A percentile compares a stretch with the other conserved stretches of the same genome.
phyloP scores from a whole-genome alignment of 192 early-diverging fungal species.

The Mortierella antarctica region DNA sequence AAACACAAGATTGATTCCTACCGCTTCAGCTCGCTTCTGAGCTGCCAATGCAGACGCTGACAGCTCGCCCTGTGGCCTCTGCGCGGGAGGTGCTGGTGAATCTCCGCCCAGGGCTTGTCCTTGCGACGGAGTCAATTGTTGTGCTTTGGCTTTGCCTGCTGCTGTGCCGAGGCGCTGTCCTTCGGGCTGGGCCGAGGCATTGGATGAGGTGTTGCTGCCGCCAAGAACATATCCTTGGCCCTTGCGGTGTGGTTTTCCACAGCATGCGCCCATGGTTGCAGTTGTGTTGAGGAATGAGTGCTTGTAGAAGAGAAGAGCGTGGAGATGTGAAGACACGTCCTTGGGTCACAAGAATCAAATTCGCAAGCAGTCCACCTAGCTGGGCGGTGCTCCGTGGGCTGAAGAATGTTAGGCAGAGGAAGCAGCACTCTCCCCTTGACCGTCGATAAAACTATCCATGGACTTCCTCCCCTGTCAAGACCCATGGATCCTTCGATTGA shows the following conservation, averaged over 20 bases:
- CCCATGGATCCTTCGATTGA: no score
- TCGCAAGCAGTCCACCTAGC: no score
- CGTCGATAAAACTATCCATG: no score
- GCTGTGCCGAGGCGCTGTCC: constrained; percentile 11
- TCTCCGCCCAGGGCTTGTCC: constrained; percentile 2
- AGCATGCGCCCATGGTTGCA: constrained; percentile 40
- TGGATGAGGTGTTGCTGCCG: constrained; percentile 28
- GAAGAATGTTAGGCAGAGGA: no score
- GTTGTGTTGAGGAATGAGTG: constrained; percentile 4
- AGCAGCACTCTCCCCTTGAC: no score
- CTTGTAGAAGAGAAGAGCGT: not conserved
- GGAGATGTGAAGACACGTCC: not conserved
- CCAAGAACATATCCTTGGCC: constrained; percentile 43
- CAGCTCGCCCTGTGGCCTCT: constrained; percentile 17
- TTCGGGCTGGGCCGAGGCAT: constrained; percentile 9
- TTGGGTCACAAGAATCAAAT: no score
- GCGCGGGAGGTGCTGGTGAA: not conserved
- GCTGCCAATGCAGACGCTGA: constrained; percentile 48
- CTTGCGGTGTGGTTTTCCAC: constrained; percentile 46
- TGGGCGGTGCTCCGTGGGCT: no score
- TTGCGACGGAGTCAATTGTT: not conserved
- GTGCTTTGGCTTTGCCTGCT: not conserved
- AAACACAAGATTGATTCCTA: not conserved
- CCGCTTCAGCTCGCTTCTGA: constrained; percentile 43
- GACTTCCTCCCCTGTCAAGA: no score